These are phyloP conservation scores for Dispira simplex DNA, from an alignment of 192 early-diverging fungal species.

Conservation along the genomic window DNA sequence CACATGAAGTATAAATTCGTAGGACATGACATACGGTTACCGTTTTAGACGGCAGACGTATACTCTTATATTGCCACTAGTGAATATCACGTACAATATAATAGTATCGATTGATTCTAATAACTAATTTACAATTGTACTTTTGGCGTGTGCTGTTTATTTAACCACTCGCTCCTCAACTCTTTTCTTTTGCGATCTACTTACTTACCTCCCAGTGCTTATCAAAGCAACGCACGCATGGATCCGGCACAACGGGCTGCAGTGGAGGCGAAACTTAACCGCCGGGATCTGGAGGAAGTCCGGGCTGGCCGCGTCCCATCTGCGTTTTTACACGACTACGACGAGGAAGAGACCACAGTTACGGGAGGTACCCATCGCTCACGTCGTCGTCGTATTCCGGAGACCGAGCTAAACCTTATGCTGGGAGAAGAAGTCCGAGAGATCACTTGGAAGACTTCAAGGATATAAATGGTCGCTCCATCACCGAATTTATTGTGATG, in stretches of 20 bases:
- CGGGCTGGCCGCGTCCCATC: conserved; percentile 44
- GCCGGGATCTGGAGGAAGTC: conserved; percentile 56
- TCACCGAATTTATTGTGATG: conserved; percentile 76
- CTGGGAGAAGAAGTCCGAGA: conserved; percentile 47
- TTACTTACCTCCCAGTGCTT: conserved; percentile 43
- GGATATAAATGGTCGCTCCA: conserved; percentile 66
- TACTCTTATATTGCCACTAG: too few relatives aligned
- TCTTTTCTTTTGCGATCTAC: too few relatives aligned
- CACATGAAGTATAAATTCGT: not conserved
- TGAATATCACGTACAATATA: too few relatives aligned
- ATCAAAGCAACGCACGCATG: conserved; percentile 44
- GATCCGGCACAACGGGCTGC: conserved; percentile 50
- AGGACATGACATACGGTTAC: too few relatives aligned
- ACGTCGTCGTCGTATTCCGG: conserved; percentile 26
- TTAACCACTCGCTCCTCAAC: too few relatives aligned
- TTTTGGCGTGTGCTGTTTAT: too few relatives aligned
- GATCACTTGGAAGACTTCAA: conserved; percentile 62
- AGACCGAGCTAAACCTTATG: conserved; percentile 36
- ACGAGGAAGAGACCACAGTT: conserved; percentile 37
- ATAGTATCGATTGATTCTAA: too few relatives aligned
- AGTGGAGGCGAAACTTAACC: conserved; percentile 60
- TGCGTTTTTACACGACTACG: conserved; percentile 76
- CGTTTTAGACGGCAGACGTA: too few relatives aligned
- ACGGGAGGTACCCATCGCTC: conserved; percentile 28
- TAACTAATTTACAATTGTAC: too few relatives aligned